Base-by-base conservation (phyloP, 306 rosid genomes). In the Vigna reflexopilosa region DNA sequence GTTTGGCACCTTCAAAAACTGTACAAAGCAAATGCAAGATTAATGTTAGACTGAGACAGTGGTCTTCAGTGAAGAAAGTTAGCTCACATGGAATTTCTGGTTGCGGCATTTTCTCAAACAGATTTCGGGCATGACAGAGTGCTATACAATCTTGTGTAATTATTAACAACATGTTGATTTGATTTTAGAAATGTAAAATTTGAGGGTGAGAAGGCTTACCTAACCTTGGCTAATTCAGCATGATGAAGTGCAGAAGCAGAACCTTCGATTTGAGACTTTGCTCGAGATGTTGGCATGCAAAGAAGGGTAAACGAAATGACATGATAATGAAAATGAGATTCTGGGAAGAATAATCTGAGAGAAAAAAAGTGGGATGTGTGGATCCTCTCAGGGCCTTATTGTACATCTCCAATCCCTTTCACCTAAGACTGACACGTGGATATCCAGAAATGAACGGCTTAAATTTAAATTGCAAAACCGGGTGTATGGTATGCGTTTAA, bases 1-100 rank as follows among this genome's bases (percentile, higher is more conserved):
- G 72, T 79, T 77, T 36, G 45, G 56, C 52, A 22, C 80, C 82
- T 75, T 63, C 34, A 50, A 24, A 84, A 67, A 64, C 36, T 65
- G 66, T 38, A 19, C 40, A 64, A 34, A 51, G 24, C 9, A 73
- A 30, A 63, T 72, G n/a, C 14, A 77, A 71, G 51, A 54, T 54
- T 48, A 4, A 51, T 24, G 67, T 70, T 20, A 52, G 71, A 62
- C 32, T 73, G 76, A 52, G n/a, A 42, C n/a, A 28, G 56, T 2
- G 9, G 9, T 26, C 13, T 54, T 9, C 28, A 17, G 49, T 17
- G 50, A 38, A 67, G 12, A 42, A 77, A 6, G 22, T 7, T 40
- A 51, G 16, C 38, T 66, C 47, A 26, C 28, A 26, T 19, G 36
- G 36, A 6, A 67, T 67, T 67, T 11, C 36, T 20, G 6, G 19